A percentile compares a stretch with the other conserved stretches of the same genome.
Conservation (phyloP, 805 yeast genomes). For the Cyberlindnera lachancei region DNA sequence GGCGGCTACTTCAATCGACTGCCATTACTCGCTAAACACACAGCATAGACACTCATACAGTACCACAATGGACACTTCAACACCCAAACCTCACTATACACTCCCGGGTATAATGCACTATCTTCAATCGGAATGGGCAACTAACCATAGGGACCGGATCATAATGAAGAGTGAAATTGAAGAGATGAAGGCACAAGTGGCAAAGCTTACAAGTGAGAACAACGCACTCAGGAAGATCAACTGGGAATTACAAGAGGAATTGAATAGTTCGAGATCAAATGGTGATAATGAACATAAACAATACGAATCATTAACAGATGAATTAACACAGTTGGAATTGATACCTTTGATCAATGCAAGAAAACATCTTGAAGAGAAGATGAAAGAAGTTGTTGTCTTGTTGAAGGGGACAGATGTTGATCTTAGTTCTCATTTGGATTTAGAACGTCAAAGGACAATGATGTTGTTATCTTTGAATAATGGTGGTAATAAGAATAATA, state of each 20-base stretch:
- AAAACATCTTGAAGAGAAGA: conserved; percentile 19
- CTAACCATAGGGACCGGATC: conserved; percentile 51
- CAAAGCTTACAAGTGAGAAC: conserved; percentile 48
- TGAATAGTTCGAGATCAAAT: neutral
- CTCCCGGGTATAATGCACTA: conserved; percentile 51
- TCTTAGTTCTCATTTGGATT: conserved; percentile 4
- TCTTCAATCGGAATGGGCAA: conserved; percentile 55
- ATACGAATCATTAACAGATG: neutral
- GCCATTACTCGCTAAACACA: too few species aligned
- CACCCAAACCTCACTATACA: too few species aligned
- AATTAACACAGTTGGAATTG: conserved; percentile 3
- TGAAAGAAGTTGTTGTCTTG: conserved; percentile 23
- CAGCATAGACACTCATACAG: too few species aligned
- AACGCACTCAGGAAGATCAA: conserved; percentile 23
- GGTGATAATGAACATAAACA: neutral
- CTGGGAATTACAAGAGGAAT: conserved; percentile 2
- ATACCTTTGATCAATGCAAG: conserved; percentile 19
- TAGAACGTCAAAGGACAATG: conserved; percentile 8
- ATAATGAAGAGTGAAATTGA: conserved; percentile 55
- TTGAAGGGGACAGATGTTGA: conserved; percentile 16
- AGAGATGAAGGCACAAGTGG: conserved; percentile 47
- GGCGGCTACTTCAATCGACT: too few species aligned
- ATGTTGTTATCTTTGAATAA: too few species aligned
- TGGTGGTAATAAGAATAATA: neutral
- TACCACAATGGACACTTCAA: too few species aligned